A percentile compares a stretch with the other conserved stretches of the same genome.
phyloP scores from a whole-genome alignment of 495 filamentous ascomycete species.

The Aspergillus hancockii region DNA sequence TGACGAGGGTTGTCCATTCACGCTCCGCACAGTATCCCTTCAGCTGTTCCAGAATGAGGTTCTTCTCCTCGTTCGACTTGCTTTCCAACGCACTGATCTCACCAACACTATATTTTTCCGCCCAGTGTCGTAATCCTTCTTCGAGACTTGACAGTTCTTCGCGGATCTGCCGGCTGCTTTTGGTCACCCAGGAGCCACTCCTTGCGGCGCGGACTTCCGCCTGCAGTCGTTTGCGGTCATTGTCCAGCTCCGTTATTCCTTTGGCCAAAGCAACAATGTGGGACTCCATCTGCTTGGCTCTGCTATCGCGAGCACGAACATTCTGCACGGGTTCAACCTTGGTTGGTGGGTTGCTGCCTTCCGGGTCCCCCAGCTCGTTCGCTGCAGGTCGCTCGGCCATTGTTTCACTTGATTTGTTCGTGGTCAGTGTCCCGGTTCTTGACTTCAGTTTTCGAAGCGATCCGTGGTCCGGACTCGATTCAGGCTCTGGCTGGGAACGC shows the following conservation, averaged over 20 bases:
- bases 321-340: not conserved
- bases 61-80: not conserved
- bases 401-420: not conserved
- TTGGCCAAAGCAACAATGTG: constrained; percentile 4
- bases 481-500: not conserved
- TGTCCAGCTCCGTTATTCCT: constrained; percentile 4
- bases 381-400: not conserved
- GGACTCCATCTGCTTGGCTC: constrained; percentile 1
- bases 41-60: constrained; percentile 2
- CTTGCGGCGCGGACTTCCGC: not conserved
- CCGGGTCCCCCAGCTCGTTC: not conserved
- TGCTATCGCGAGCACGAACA: not conserved
- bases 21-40: constrained; percentile 1
- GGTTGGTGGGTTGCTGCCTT: not conserved
- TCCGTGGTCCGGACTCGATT: not conserved
- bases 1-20: constrained; percentile 1
- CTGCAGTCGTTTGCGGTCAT: constrained; percentile 8
- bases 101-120: constrained; percentile 7
- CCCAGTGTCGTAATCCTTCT: constrained; percentile 11
- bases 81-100: not conserved
- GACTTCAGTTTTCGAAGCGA: not conserved
- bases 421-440: not conserved
- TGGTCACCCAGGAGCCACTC: constrained; percentile 3
- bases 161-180: constrained; percentile 5
- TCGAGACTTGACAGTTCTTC: constrained; percentile 8